phyloP scores from a whole-genome alignment of 495 filamentous ascomycete species.

The Trichoderma orchidacearum region DNA sequence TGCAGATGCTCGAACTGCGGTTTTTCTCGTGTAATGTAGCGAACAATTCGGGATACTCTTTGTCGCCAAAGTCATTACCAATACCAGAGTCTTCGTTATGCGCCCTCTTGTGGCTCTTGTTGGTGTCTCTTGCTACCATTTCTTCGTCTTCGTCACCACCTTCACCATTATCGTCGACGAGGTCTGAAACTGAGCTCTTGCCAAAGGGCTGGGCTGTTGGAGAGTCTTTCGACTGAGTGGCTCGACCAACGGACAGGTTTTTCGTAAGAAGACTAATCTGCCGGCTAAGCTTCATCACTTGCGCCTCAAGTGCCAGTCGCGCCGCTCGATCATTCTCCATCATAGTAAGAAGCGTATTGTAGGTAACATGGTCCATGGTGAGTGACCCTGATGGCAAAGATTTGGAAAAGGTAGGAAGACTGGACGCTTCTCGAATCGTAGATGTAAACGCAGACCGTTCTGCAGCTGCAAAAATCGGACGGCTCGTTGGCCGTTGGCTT shows the following conservation, averaged over 20 bases:
- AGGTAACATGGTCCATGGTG: slow-evolving; percentile 16
- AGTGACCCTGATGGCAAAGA: slow-evolving; percentile 10
- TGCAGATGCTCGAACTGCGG: not conserved
- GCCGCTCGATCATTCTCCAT: slow-evolving; percentile 35
- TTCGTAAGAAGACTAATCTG: slow-evolving; percentile 23
- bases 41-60: not conserved
- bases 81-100: not conserved
- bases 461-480: slow-evolving; percentile 7
- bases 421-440: slow-evolving; percentile 25
- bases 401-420: slow-evolving; percentile 24
- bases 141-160: slow-evolving; percentile 19
- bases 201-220: slow-evolving; percentile 9
- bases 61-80: not conserved
- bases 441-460: slow-evolving; percentile 22
- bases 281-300: slow-evolving; percentile 32
- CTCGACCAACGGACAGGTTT: slow-evolving; percentile 10
- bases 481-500: slow-evolving; percentile 19
- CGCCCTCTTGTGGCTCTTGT: not conserved
- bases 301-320: slow-evolving; percentile 33
- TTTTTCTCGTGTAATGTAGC: not conserved
- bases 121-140: not conserved
- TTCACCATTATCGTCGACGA: no score
- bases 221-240: not conserved
- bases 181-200: slow-evolving; percentile 20
- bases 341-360: slow-evolving; percentile 22